Conservation (phyloP, 2,329 filamentous ascomycete species). For the Onygenales sp. region DNA sequence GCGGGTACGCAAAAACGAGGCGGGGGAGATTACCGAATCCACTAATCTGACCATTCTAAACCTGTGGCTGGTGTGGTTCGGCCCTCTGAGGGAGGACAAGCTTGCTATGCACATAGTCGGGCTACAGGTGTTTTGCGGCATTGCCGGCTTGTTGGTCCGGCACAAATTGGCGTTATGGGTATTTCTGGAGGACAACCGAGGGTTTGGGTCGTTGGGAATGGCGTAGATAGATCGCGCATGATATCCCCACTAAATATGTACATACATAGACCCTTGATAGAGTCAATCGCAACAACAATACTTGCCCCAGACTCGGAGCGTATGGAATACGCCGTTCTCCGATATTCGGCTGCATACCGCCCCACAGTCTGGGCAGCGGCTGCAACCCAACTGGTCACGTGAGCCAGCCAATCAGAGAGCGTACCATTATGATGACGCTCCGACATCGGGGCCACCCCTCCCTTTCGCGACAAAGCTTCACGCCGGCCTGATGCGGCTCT, state of each 20-base stretch:
- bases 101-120: slow-evolving; percentile 68
- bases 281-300: neutral
- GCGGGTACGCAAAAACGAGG: slow-evolving; percentile 55
- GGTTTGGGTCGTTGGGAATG: slow-evolving; percentile 15
- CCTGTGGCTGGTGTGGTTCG: slow-evolving; percentile 91
- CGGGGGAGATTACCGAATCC: slow-evolving; percentile 65
- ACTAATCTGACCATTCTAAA: slow-evolving; percentile 92
- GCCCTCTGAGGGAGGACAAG: slow-evolving; percentile 77
- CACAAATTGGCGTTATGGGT: slow-evolving; percentile 79
- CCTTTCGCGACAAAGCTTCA: slow-evolving; percentile 2
- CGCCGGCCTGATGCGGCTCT: neutral
- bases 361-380: neutral
- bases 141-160: slow-evolving; percentile 75
- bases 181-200: slow-evolving; percentile 76
- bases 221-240: slow-evolving; percentile 8
- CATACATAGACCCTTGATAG: neutral
- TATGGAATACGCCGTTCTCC: neutral
- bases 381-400: neutral
- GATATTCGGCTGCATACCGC: neutral
- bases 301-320: too few relatives aligned
- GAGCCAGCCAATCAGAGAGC: slow-evolving; percentile 18
- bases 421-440: slow-evolving; percentile 25
- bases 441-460: slow-evolving; percentile 29
- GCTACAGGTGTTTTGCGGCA: slow-evolving; percentile 67
- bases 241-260: neutral